These are phyloP conservation scores for Globisporangium abappressorium DNA, from an alignment of 352 stramenopile species.

Conservation along the genomic window DNA sequence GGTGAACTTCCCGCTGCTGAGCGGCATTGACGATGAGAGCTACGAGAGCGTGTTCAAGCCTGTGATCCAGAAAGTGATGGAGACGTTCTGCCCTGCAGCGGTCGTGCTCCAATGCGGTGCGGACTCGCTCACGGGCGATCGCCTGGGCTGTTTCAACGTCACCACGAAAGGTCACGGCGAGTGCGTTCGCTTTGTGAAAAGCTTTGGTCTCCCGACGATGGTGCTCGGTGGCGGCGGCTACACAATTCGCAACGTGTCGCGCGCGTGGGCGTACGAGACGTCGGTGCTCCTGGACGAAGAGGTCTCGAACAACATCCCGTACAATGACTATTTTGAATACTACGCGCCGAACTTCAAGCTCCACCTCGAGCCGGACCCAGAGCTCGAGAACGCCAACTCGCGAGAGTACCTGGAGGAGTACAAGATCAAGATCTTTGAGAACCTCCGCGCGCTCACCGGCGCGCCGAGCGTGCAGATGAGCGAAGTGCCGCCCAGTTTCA, in stretches of 20 bases:
- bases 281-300: conserved; percentile 91
- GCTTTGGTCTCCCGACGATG: conserved; percentile 96
- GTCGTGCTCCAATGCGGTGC: conserved; percentile 98
- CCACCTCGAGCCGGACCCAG: conserved; percentile 71
- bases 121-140: conserved; percentile 97
- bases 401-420: conserved; percentile 83
- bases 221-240: conserved; percentile 97
- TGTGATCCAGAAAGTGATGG: conserved; percentile 98
- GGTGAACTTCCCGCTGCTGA: conserved; percentile 98
- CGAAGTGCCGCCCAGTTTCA: conserved; percentile 61
- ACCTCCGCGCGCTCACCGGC: conserved; percentile 66
- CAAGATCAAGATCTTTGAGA: conserved; percentile 86
- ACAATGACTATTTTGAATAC: conserved; percentile 99
- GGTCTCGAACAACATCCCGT: conserved; percentile 95
- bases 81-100: conserved; percentile 93
- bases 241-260: conserved; percentile 96
- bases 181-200: conserved; percentile 95
- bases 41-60: conserved; percentile 91
- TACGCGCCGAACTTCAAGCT: conserved; percentile 90
- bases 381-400: conserved; percentile 83
- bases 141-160: conserved; percentile 98
- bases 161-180: conserved; percentile 96
- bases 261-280: conserved; percentile 95
- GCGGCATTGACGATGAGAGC: conserved; percentile 98
- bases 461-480: conserved; percentile 83